These are phyloP conservation scores for Glycine soja DNA, from an alignment of 306 rosid species.

Conservation along the genomic window DNA sequence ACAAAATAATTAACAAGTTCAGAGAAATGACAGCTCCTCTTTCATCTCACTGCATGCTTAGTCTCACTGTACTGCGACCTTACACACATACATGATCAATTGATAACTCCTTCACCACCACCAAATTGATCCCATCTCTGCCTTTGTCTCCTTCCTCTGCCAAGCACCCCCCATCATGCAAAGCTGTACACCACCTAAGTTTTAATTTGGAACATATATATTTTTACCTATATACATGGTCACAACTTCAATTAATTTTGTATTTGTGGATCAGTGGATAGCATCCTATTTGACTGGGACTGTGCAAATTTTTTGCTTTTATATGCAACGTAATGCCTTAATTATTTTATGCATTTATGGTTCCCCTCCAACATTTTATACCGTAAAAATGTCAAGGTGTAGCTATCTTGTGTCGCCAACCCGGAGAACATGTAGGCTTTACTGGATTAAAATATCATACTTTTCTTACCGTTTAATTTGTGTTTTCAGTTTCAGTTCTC, in stretches of 20 bases:
- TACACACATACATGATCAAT: background rate
- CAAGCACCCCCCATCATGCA: slow-evolving; percentile 42
- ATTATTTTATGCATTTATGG: slow-evolving; percentile 9
- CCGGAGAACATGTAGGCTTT: slow-evolving; percentile 54
- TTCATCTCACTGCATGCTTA: slow-evolving; percentile 7
- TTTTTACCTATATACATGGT: background rate
- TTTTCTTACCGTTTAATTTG: slow-evolving; percentile 20
- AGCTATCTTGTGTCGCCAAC: slow-evolving; percentile 50
- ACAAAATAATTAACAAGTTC: slow-evolving; percentile 34
- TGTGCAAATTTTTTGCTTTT: background rate
- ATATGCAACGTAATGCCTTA: background rate
- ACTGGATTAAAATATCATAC: slow-evolving; percentile 15
- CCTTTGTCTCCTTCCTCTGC: slow-evolving; percentile 60
- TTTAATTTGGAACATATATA: background rate
- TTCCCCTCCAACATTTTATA: slow-evolving; percentile 35
- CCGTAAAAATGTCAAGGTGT: slow-evolving; percentile 43
- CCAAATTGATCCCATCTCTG: slow-evolving; percentile 43
- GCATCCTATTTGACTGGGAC: slow-evolving; percentile 19
- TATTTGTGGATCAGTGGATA: slow-evolving; percentile 1
- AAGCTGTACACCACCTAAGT: slow-evolving; percentile 48
- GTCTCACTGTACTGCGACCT: slow-evolving; percentile 17
- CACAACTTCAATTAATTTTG: background rate
- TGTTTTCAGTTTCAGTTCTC: slow-evolving; percentile 53
- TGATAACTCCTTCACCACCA: slow-evolving; percentile 19
- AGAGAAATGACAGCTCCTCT: slow-evolving; percentile 64